Conservation (phyloP, 306 rosid species). For the Rosa multiflora region DNA sequence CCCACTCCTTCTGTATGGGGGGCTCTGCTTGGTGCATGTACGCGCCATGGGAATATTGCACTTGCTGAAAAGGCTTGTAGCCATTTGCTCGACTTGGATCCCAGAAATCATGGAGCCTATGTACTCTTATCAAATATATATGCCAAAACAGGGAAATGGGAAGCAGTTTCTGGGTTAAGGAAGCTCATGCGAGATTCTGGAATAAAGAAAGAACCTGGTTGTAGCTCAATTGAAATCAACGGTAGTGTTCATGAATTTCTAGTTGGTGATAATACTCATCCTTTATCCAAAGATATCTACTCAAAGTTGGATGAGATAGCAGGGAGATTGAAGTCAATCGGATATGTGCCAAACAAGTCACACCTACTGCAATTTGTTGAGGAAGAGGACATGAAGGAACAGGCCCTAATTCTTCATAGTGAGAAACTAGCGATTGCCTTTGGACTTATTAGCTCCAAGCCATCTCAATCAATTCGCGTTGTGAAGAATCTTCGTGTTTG, state of each 20-base stretch:
- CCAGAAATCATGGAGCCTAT: constrained; percentile 59
- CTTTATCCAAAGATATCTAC: constrained; percentile 41
- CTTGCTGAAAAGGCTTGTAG: constrained; percentile 56
- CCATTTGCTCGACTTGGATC: constrained; percentile 54
- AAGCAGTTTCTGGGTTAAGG: constrained; percentile 55
- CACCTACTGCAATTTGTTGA: constrained; percentile 51
- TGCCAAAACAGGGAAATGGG: constrained; percentile 62
- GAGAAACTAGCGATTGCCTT: constrained; percentile 66
- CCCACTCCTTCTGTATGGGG: constrained; percentile 57
- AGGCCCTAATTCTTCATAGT: constrained; percentile 50
- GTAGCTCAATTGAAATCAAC: constrained; percentile 53
- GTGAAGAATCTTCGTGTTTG: constrained; percentile 72
- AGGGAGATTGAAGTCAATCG: constrained; percentile 40
- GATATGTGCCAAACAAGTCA: constrained; percentile 54
- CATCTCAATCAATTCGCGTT: constrained; percentile 57
- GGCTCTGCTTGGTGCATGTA: constrained; percentile 56
- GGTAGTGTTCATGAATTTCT: constrained; percentile 51
- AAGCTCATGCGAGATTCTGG: constrained; percentile 55
- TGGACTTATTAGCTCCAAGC: constrained; percentile 46
- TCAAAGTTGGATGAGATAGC: constrained; percentile 57
- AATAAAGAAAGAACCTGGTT: constrained; percentile 59
- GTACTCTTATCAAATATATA: constrained; percentile 58
- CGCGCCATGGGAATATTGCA: constrained; percentile 47
- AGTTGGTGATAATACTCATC: constrained; percentile 58
- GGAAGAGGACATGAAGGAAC: constrained; percentile 58